Percentiles rank a stretch among this genome's conserved stretches.
These are phyloP conservation scores for Arachnomyces sp. DNA, from an alignment of 2,329 filamentous ascomycete species.

Conservation along the genomic window DNA sequence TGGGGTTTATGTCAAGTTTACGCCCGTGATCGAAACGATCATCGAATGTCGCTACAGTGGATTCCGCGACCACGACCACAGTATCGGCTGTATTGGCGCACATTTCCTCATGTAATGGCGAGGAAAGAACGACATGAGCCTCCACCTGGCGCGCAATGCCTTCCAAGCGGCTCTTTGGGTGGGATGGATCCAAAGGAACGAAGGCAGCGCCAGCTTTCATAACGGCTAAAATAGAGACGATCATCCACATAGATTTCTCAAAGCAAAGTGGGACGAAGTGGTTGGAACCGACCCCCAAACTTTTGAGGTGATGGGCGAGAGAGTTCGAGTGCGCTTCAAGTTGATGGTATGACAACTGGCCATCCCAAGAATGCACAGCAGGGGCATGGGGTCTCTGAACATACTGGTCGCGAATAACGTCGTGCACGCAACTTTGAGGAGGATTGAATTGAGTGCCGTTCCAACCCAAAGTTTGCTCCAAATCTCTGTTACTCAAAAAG, in stretches of 20 bases:
- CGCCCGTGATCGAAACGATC: too few relatives aligned
- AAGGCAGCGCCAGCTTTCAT: conserved; percentile 14
- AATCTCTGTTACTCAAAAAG: background rate
- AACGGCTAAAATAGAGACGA: conserved; percentile 10
- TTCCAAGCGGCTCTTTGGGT: conserved; percentile 4
- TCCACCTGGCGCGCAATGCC: background rate
- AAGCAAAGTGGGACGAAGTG: conserved; percentile 18
- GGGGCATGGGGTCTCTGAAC: background rate
- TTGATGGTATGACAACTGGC: conserved; percentile 13
- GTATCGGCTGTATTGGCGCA: too few relatives aligned
- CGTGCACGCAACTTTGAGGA: conserved; percentile 3
- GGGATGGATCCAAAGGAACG: conserved; percentile 8
- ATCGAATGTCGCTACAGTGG: too few relatives aligned
- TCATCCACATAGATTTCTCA: conserved; percentile 12
- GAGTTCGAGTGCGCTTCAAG: conserved; percentile 21
- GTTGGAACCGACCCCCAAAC: conserved; percentile 21
- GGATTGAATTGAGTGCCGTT: conserved; percentile 1
- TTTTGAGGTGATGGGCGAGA: conserved; percentile 18
- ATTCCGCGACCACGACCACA: too few relatives aligned
- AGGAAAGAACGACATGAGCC: background rate
- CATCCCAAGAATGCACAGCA: conserved; percentile 20
- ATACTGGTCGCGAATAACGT: conserved; percentile 3
- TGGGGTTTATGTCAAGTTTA: too few relatives aligned
- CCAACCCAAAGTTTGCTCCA: conserved; percentile 3
- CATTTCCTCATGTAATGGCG: background rate